Conservation (phyloP, 192 early-diverging fungal genomes). For the Coemansia sp. region DNA sequence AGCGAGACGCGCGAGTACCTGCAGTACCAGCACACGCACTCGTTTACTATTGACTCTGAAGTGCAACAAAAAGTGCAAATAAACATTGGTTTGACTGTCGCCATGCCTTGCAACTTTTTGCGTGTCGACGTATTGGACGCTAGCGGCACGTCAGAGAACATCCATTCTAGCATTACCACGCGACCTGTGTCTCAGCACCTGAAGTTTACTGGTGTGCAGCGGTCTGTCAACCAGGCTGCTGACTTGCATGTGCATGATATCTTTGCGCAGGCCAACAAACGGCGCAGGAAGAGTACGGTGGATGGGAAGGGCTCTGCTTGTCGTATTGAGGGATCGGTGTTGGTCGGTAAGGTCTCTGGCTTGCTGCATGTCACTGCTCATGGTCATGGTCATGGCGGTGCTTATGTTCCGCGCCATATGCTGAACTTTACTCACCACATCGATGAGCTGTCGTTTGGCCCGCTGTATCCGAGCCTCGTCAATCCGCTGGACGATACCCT, state of each 20-base stretch:
- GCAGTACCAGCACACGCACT: constrained; percentile 66
- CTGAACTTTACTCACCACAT: constrained; percentile 97
- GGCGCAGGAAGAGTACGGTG: background rate
- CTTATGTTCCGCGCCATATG: constrained; percentile 62
- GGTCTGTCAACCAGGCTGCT: background rate
- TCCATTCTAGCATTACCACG: constrained; percentile 14
- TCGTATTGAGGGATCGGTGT: constrained; percentile 71
- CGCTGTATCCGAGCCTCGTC: constrained; percentile 77
- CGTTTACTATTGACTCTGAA: constrained; percentile 79
- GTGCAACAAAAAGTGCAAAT: constrained; percentile 72
- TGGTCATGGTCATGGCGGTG: constrained; percentile 85
- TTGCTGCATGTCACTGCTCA: constrained; percentile 90
- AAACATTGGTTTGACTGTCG: constrained; percentile 85
- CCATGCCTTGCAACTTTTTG: constrained; percentile 75
- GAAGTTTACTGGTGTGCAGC: background rate
- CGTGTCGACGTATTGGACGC: constrained; percentile 52
- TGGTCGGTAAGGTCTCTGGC: constrained; percentile 81
- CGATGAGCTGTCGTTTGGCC: constrained; percentile 90
- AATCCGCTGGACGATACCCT: constrained; percentile 88
- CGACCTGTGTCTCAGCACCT: constrained; percentile 2
- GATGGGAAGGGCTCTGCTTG: constrained; percentile 56
- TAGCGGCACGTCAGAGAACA: constrained; percentile 32
- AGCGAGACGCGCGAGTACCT: constrained; percentile 76
- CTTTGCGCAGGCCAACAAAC: constrained; percentile 25
- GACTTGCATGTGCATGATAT: constrained; percentile 45